Conservation (phyloP, 352 stramenopile species). For the Phytophthora sp. region DNA sequence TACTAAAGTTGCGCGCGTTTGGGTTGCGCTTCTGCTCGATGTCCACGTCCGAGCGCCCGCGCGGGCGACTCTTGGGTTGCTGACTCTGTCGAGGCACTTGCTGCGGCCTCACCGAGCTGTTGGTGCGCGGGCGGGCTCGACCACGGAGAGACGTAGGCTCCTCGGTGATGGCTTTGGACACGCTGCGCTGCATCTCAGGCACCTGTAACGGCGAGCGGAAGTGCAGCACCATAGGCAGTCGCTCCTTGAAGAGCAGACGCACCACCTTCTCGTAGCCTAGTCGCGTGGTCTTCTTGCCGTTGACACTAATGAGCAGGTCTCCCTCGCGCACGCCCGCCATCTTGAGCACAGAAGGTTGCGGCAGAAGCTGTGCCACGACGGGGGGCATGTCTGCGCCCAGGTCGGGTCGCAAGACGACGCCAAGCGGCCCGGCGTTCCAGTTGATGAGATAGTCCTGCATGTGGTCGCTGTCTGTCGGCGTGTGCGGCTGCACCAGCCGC, state of each 20-base stretch:
- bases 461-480: conserved; percentile 10
- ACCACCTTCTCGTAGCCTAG: conserved; percentile 84
- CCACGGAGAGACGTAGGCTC: conserved; percentile 10
- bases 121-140: conserved; percentile 18
- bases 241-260: conserved; percentile 80
- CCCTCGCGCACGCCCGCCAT: conserved; percentile 68
- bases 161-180: conserved; percentile 20
- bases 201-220: conserved; percentile 61
- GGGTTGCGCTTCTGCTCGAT: conserved; percentile 25
- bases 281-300: conserved; percentile 77
- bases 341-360: conserved; percentile 74
- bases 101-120: conserved; percentile 9
- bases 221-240: conserved; percentile 75
- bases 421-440: conserved; percentile 82
- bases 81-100: background rate
- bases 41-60: conserved; percentile 22
- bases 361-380: conserved; percentile 75
- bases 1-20: conserved; percentile 19
- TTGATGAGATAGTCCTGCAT: conserved; percentile 87
- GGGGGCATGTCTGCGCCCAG: conserved; percentile 78
- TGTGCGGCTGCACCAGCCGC: conserved; percentile 15
- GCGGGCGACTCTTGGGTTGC: conserved; percentile 4
- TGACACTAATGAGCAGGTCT: conserved; percentile 80
- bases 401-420: conserved; percentile 74
- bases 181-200: conserved; percentile 20